A percentile compares a stretch with the other conserved stretches of the same genome.
phyloP scores from a whole-genome alignment of 345 rosid genomes.

The Angophora floribunda region DNA sequence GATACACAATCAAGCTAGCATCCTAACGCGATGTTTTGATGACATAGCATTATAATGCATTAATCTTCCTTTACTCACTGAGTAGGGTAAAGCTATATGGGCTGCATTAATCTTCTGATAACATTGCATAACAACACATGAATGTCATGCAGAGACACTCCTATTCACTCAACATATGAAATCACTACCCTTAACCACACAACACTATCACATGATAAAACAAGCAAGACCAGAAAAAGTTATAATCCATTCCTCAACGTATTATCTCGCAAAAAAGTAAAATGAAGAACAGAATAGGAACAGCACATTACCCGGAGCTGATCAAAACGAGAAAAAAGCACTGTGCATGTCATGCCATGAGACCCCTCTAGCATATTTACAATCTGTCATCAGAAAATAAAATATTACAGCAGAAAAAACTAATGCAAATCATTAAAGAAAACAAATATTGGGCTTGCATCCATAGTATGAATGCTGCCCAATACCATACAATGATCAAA shows the following conservation, averaged over 20 bases:
- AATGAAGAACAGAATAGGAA: neutral
- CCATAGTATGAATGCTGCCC: neutral
- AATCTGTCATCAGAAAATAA: slow-evolving; percentile 35
- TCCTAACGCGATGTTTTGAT: neutral
- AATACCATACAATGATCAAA: neutral
- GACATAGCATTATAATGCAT: neutral
- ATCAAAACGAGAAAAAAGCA: slow-evolving; percentile 69
- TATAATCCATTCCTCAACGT: neutral
- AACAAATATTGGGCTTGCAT: neutral
- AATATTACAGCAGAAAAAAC: neutral
- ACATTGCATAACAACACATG: neutral
- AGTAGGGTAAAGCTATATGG: neutral
- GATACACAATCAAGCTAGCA: neutral
- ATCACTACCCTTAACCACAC: neutral
- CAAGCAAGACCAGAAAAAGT: neutral
- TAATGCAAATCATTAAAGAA: neutral
- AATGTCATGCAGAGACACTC: neutral
- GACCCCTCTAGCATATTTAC: slow-evolving; percentile 82
- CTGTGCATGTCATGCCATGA: slow-evolving; percentile 58
- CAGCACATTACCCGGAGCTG: slow-evolving; percentile 48
- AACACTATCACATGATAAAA: neutral
- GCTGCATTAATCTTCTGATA: neutral
- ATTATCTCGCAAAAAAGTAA: neutral
- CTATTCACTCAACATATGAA: neutral
- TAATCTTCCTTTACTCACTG: neutral